These are phyloP conservation scores for Fusarium foetens DNA, from an alignment of 2,329 filamentous ascomycete genomes.

Conservation along the genomic window DNA sequence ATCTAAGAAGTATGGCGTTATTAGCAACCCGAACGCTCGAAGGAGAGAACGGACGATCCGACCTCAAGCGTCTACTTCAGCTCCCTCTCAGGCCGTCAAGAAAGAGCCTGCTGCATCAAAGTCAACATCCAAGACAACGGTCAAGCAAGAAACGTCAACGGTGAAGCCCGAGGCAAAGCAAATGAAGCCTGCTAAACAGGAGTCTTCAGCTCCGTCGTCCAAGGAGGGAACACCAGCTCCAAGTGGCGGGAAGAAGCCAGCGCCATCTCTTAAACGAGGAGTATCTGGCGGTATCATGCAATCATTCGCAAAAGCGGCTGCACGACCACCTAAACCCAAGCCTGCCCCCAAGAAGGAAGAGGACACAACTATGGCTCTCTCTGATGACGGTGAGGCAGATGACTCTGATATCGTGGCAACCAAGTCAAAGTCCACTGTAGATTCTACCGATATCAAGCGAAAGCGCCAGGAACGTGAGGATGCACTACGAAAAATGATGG, in stretches of 20 bases:
- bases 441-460: conserved; percentile 43
- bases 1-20: conserved; percentile 75
- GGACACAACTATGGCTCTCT: conserved; percentile 47
- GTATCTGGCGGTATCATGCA: conserved; percentile 75
- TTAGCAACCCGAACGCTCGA: conserved; percentile 76
- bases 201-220: conserved; percentile 39
- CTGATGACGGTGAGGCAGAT: conserved; percentile 55
- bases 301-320: conserved; percentile 75
- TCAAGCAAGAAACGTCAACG: conserved; percentile 32
- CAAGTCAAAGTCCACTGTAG: conserved; percentile 36
- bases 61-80: conserved; percentile 40
- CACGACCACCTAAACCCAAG: conserved; percentile 62
- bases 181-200: conserved; percentile 45
- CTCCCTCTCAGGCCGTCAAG: conserved; percentile 39
- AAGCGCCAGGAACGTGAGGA: conserved; percentile 53
- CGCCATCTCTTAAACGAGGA: conserved; percentile 63
- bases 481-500: conserved; percentile 57
- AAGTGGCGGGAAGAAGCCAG: conserved; percentile 47
- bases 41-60: conserved; percentile 57
- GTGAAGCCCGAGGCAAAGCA: conserved; percentile 14
- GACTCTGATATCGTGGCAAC: conserved; percentile 48
- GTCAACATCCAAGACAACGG: conserved; percentile 37
- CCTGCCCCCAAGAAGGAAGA: conserved; percentile 48
- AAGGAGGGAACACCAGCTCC: conserved; percentile 43
- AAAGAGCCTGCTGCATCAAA: conserved; percentile 27